phyloP scores from a whole-genome alignment of 495 filamentous ascomycete genomes.

The Neurospora sp. region DNA sequence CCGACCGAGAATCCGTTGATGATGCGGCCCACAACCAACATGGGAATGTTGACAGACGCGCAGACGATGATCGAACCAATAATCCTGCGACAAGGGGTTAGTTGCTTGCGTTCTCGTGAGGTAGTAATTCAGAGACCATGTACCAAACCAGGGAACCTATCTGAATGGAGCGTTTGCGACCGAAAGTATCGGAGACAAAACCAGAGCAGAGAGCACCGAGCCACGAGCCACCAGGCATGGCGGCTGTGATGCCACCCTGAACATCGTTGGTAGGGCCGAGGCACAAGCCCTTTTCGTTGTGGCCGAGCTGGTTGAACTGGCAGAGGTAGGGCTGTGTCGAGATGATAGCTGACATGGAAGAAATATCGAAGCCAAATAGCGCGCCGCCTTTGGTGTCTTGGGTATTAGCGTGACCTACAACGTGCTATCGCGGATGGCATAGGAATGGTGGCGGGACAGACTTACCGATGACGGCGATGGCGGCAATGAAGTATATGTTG shows the following conservation, averaged over 20 bases:
- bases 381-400: constrained; percentile 47
- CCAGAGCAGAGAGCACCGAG: constrained; percentile 61
- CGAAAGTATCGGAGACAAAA: constrained; percentile 53
- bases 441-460: not conserved
- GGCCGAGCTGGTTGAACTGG: constrained; percentile 48
- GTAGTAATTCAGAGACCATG: constrained; percentile 5
- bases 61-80: constrained; percentile 58
- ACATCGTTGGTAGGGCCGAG: constrained; percentile 36
- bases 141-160: constrained; percentile 55
- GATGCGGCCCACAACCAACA: constrained; percentile 64
- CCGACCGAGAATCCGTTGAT: constrained; percentile 71
- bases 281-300: constrained; percentile 29
- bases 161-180: constrained; percentile 59
- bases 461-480: constrained; percentile 55
- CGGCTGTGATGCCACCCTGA: constrained; percentile 53
- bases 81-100: constrained; percentile 16
- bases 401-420: constrained; percentile 12
- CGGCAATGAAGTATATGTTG: constrained; percentile 66
- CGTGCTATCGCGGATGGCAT: not conserved
- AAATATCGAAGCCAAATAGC: constrained; percentile 76
- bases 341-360: constrained; percentile 72
- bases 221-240: constrained; percentile 70
- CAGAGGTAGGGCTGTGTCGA: constrained; percentile 50
- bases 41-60: constrained; percentile 61
- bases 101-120: not conserved